These are phyloP conservation scores for Fusarium sulawesiense DNA, from an alignment of 2,329 filamentous ascomycete genomes.

Conservation along the genomic window DNA sequence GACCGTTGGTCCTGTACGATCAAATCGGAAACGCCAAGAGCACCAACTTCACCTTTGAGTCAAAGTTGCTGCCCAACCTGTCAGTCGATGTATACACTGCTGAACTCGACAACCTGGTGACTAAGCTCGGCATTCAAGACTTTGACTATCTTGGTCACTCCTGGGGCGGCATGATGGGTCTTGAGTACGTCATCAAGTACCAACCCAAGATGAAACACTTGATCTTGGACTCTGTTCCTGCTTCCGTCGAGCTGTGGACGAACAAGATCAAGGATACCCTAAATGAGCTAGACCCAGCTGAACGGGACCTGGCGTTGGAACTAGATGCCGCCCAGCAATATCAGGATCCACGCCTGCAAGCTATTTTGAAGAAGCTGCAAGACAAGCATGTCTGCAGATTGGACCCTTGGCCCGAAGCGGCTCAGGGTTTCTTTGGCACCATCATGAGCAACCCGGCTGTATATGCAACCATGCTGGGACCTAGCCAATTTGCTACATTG, in stretches of 20 bases:
- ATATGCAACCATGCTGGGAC: conserved; percentile 6
- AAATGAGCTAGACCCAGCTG: conserved; percentile 4
- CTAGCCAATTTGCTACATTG: conserved; percentile 7
- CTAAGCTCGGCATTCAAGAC: conserved; percentile 5
- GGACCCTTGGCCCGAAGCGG: conserved; percentile 1
- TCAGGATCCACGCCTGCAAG: not conserved
- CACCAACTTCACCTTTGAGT: conserved; percentile 8
- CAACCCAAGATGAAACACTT: conserved; percentile 3
- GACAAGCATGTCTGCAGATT: conserved; percentile 9
- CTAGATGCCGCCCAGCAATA: conserved; percentile 1
- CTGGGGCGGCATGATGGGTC: conserved; percentile 12
- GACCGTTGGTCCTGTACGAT: conserved; percentile 4
- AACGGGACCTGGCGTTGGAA: not conserved
- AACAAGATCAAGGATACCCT: conserved; percentile 9
- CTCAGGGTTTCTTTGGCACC: conserved; percentile 6
- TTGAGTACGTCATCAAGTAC: conserved; percentile 4
- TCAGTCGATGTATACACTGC: conserved; percentile 8
- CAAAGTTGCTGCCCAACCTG: conserved; percentile 9
- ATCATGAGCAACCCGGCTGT: conserved; percentile 5
- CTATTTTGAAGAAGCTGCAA: conserved; percentile 5
- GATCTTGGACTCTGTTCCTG: conserved; percentile 9
- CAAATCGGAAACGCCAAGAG: conserved; percentile 11
- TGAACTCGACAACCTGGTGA: conserved; percentile 10
- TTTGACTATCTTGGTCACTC: conserved; percentile 13
- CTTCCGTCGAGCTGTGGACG: conserved; percentile 3